phyloP scores from a whole-genome alignment of 345 rosid species.

The Rhodamnia argentea region DNA sequence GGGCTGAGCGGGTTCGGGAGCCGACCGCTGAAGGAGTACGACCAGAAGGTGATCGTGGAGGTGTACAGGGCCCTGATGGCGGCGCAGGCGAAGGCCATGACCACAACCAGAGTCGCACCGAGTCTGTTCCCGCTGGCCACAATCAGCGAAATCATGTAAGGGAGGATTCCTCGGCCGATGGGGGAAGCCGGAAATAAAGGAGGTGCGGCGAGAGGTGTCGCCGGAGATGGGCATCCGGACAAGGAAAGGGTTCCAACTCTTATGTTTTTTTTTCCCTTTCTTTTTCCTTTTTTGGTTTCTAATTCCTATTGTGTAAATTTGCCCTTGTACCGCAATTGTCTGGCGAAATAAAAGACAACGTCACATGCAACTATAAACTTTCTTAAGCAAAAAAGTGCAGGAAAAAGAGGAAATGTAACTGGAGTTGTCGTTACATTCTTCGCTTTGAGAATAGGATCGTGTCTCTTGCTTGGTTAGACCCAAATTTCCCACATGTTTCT shows the following conservation, averaged over 20 bases:
- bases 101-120: constrained; percentile 1
- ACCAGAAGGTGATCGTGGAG: constrained; percentile 29
- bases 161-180: neutral
- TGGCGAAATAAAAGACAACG: neutral
- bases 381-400: neutral
- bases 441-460: neutral
- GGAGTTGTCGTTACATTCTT: neutral
- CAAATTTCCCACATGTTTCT: too few relatives aligned
- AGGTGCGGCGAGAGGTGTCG: neutral
- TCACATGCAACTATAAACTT: neutral
- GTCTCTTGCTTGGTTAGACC: neutral
- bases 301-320: neutral
- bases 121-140: neutral
- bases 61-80: constrained; percentile 11
- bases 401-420: neutral
- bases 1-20: constrained; percentile 6
- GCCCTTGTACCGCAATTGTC: neutral
- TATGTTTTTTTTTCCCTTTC: neutral
- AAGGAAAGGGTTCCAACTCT: neutral
- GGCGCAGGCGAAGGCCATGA: constrained; percentile 8
- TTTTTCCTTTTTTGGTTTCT: neutral
- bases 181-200: neutral
- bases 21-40: constrained; percentile 32
- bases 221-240: neutral
- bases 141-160: neutral